Base-by-base conservation (phyloP, 768 basidiomycete species). In the Serendipita sp. region DNA sequence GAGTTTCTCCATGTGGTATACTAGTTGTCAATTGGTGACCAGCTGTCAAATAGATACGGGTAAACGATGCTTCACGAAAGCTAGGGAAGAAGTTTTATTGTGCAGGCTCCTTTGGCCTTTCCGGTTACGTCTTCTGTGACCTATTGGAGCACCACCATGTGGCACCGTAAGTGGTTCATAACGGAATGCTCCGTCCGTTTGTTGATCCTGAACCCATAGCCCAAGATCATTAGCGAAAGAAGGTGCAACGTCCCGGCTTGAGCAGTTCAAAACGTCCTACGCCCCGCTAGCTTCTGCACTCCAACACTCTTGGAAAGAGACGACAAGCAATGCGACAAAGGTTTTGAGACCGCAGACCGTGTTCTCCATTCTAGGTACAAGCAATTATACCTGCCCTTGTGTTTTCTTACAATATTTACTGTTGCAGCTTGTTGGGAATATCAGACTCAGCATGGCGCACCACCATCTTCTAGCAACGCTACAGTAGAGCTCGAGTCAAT, bases 61-160 rank as follows among this genome's bases (percentile, higher is more conserved):
- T 94, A 63, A 94, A 97, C 72, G 80, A 82, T 62, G 77, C 83
- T n/a, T 91, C 92, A 72, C 80, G 93, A 66, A 79, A 80, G 64
- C 76, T 81, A 58, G 75, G 78, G 46, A 91, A 86, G 85, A 23
- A 89, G 3, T 86, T 98, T 72, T 97, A 96, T 69, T 83, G 86
- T n/a, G 93, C 93, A 0, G 90, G 90, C 10, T 86, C 88, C 15
- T 94, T 91, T 72, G 95, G 95, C 23, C 77, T 94, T 65, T 76
- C 85, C 52, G 95, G 95, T 15, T 99, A 91, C 74, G 91, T 96
- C 70, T 96, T 97, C 71, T 91, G 91, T 67, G 94, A 98, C 72
- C 79, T 99, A 64, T 77, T 93, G 64, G 79, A 82, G 64, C 95
- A 96, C 70, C 85, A 92, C 66, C 91, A 87, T 72, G 83, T 96